phyloP scores from a whole-genome alignment of 2,329 filamentous ascomycete species.

The Ophiobolus disseminans region DNA sequence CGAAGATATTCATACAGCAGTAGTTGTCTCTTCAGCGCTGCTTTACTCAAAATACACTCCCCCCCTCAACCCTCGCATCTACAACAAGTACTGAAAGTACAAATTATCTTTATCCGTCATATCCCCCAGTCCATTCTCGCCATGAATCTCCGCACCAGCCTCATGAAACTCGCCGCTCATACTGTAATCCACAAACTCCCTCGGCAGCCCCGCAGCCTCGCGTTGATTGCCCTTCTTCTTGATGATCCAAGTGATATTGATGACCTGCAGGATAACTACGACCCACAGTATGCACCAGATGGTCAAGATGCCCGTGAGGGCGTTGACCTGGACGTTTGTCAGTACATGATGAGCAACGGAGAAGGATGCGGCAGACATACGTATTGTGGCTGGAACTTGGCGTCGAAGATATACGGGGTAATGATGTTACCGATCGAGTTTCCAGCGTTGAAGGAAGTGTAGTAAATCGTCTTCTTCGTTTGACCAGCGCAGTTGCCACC shows the following conservation, averaged over 20 bases:
- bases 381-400: constrained; percentile 30
- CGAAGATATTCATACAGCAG: too few species aligned
- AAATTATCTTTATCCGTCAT: constrained; percentile 33
- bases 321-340: constrained; percentile 20
- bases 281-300: constrained; percentile 32
- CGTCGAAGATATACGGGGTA: constrained; percentile 30
- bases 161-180: constrained; percentile 26
- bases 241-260: constrained; percentile 27
- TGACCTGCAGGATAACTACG: constrained; percentile 21
- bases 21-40: too few species aligned
- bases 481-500: constrained; percentile 72
- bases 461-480: constrained; percentile 70
- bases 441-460: constrained; percentile 70
- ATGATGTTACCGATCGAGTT: constrained; percentile 68
- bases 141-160: constrained; percentile 25
- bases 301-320: constrained; percentile 27
- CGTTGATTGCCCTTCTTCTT: constrained; percentile 31
- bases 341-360: neutral
- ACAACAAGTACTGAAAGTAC: constrained; percentile 32
- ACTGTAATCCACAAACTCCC: constrained; percentile 25
- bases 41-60: too few species aligned
- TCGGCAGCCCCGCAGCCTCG: constrained; percentile 26
- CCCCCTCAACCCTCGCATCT: too few species aligned
- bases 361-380: constrained; percentile 12
- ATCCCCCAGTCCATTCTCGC: constrained; percentile 31